Evolutionary conservation across 768 basidiomycete genomes (phyloP).

Genomic region (Hortiboletus flavorubellus): DNA sequence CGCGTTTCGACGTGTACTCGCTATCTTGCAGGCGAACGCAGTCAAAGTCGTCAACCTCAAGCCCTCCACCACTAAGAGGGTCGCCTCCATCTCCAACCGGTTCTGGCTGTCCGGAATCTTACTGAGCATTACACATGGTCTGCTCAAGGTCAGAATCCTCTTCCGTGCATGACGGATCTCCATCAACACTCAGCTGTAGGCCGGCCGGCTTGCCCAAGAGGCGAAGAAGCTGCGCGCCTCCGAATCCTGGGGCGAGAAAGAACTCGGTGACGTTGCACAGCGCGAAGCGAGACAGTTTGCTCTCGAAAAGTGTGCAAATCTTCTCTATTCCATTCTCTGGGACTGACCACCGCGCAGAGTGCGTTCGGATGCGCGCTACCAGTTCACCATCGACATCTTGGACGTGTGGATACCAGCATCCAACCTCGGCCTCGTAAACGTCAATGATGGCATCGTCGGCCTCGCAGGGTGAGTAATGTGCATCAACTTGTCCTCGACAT

Average conservation of each 20-base stretch:
- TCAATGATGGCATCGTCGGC: conserved; percentile 86
- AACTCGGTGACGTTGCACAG: conserved; percentile 59
- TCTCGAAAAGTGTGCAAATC: conserved; percentile 46
- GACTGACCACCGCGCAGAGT: conserved; percentile 40
- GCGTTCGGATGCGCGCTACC: conserved; percentile 63
- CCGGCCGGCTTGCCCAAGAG: conserved; percentile 59
- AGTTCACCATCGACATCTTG: conserved; percentile 79
- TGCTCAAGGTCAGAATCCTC: conserved; percentile 55
- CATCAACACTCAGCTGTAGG: conserved; percentile 35
- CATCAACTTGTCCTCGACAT: neutral
- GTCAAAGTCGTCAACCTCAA: conserved; percentile 61
- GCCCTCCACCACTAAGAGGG: conserved; percentile 56
- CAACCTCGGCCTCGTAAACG: conserved; percentile 64
- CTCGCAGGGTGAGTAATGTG: conserved; percentile 67
- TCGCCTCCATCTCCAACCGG: conserved; percentile 66
- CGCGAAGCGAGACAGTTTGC: conserved; percentile 62
- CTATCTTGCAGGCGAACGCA: conserved; percentile 50
- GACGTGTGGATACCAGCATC: conserved; percentile 92
- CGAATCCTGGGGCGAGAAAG: conserved; percentile 57
- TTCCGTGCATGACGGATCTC: neutral
- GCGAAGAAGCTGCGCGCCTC: conserved; percentile 47
- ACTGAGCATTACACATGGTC: conserved; percentile 69
- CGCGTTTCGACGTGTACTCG: neutral
- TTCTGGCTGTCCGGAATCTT: conserved; percentile 89
- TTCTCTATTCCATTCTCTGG: neutral